Evolutionary conservation across 257 asterid genomes (phyloP).

Genomic region (Datura wrightii): DNA sequence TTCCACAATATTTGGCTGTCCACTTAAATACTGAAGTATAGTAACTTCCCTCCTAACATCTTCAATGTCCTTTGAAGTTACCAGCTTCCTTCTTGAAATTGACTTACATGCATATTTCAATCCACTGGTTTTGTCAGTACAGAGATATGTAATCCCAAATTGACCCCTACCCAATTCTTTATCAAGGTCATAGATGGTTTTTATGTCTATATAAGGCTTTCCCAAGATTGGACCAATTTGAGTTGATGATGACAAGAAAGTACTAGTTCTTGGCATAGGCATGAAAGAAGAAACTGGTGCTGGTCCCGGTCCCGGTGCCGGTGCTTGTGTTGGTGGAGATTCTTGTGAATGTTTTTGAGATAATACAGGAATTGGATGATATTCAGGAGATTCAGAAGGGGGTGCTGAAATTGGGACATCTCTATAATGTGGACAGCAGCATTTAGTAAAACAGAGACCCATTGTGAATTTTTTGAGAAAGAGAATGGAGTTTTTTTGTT

Average conservation of each 20-base stretch:
- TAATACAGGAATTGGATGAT: conserved; percentile 31
- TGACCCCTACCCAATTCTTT: conserved; percentile 55
- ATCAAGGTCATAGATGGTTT: conserved; percentile 42
- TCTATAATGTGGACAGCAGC: conserved; percentile 57
- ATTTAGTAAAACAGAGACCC: conserved; percentile 35
- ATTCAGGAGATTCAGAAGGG: conserved; percentile 45
- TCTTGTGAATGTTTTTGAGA: conserved; percentile 34
- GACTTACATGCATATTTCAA: conserved; percentile 53
- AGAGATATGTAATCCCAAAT: conserved; percentile 51
- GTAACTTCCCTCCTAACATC: conserved; percentile 49
- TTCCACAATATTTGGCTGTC: conserved; percentile 53
- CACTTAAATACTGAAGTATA: conserved; percentile 50
- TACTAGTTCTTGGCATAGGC: not conserved
- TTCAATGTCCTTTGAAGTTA: conserved; percentile 40
- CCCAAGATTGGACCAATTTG: conserved; percentile 38
- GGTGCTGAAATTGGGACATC: conserved; percentile 66
- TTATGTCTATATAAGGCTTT: conserved; percentile 42
- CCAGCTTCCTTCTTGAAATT: conserved; percentile 44
- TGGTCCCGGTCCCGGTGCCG: not conserved
- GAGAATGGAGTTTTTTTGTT: not conserved
- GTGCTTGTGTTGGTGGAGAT: conserved; percentile 19
- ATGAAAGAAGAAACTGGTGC: not conserved
- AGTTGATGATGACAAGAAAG: conserved; percentile 28
- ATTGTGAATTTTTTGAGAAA: conserved; percentile 20
- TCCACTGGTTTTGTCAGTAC: conserved; percentile 43